Conservation (phyloP, 192 early-diverging fungal genomes). For the Cetraspora pellucida region DNA sequence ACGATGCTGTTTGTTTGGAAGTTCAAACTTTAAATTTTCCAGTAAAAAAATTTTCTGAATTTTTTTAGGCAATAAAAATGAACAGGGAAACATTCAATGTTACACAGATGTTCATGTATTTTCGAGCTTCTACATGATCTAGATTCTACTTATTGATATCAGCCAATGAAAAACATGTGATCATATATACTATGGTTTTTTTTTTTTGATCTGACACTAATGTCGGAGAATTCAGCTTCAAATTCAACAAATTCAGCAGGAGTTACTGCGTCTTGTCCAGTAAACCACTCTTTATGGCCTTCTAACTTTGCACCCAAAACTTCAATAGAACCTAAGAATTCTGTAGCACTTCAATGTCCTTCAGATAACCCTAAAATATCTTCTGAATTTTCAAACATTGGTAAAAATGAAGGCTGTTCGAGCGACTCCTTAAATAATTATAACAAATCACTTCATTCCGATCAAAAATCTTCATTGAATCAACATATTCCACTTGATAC, state of each 20-base stretch:
- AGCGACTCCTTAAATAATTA: constrained; percentile 50
- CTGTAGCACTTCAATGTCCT: not conserved
- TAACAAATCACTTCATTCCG: constrained; percentile 63
- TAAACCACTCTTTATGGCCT: constrained; percentile 5
- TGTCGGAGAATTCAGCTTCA: not conserved
- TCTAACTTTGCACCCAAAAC: not conserved
- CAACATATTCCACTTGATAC: constrained; percentile 57
- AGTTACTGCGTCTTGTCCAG: not conserved
- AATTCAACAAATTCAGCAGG: not conserved
- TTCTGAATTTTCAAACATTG: not conserved
- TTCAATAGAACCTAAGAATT: not conserved
- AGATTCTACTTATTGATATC: too few relatives aligned
- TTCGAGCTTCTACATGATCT: too few relatives aligned
- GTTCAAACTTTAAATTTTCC: too few relatives aligned
- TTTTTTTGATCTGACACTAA: not conserved
- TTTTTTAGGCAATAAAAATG: too few relatives aligned
- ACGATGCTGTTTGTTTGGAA: too few relatives aligned
- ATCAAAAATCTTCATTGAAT: constrained; percentile 46
- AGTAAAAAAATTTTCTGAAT: too few relatives aligned
- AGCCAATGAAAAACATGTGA: too few relatives aligned
- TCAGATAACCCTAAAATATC: not conserved
- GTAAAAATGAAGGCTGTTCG: constrained; percentile 13
- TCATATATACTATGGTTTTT: not conserved
- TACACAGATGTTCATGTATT: too few relatives aligned
- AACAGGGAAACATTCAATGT: too few relatives aligned